Base-by-base conservation (phyloP, 1,284 basidiomycete species). In the Ganoderma boninense region DNA sequence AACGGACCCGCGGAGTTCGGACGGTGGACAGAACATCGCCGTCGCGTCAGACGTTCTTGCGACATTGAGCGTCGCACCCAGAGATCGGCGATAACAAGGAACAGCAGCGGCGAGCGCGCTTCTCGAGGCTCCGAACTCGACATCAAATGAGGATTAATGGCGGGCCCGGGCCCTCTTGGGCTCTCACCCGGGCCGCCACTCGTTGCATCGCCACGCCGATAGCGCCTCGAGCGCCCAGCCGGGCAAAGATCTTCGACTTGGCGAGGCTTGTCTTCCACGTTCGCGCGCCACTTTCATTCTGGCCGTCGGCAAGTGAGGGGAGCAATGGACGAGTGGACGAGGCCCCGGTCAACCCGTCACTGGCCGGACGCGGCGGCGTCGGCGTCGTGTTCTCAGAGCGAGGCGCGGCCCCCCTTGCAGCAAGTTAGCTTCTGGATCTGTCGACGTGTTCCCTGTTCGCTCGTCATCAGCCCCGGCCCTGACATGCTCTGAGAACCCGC, bases 1-100 rank as follows among this genome's bases (percentile, higher is more conserved):
- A 26, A 43, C 26, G 23, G 29, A 23, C 23, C 23, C 38, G 23
- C 23, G 40, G 49, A 26, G 49, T 52, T 52, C 49, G 23, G 49
- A 52, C 23, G 40, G 40, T 23, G n/a, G 13, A 62, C 23, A 62
- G 38, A 44, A n/a, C n/a, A 18, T 20, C 65, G 65, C 44, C 44
- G 44, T 38, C 42, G 44, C 59, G 38, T 49, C 42, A 32, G 18
- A 14, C 20, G 14, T 23, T 52, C 38, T 20, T 40, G 23, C 49
- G 49, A 52, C 49, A 26, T 43, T 18, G 3, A 35, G 49, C 54
- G 40, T 40, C 54, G 49, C 23, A 26, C 23, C 49, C 23, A 52
- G 11, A 2, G n/a, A 26, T 52, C 49, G 49, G 49, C 11, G 49
- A 52, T 52, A 52, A 52, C 49, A 23, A 52, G 49, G 49, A 52